Conservation (phyloP, 441 rosid genomes). For the Arabidopsis hybrid region DNA sequence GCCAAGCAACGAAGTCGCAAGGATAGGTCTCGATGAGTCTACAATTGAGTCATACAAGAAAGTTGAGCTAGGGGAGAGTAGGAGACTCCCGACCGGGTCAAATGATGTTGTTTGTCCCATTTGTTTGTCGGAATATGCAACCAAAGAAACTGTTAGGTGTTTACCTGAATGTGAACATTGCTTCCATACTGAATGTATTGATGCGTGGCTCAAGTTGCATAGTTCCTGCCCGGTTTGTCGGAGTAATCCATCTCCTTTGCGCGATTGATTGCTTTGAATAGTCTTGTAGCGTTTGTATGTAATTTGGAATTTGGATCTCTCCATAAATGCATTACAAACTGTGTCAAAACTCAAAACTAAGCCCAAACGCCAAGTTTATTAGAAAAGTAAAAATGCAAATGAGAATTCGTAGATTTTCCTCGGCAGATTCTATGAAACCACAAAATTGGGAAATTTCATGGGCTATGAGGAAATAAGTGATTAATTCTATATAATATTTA, state of each 20-base stretch:
- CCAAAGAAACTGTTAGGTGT: conserved; percentile 66
- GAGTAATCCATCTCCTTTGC: conserved; percentile 52
- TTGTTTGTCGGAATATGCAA: conserved; percentile 74
- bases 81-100: conserved; percentile 64
- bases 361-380: not conserved
- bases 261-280: no score
- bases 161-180: conserved; percentile 85
- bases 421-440: not conserved
- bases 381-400: no score
- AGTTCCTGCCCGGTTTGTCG: conserved; percentile 75
- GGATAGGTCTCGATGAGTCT: conserved; percentile 65
- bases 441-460: not conserved
- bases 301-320: not conserved
- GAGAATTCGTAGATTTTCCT: not conserved
- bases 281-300: not conserved
- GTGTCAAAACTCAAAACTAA: not conserved
- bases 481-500: no score
- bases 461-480: not conserved
- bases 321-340: not conserved
- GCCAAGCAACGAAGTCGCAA: conserved; percentile 36
- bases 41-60: conserved; percentile 75
- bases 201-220: conserved; percentile 76
- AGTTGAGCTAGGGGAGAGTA: conserved; percentile 76
- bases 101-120: conserved; percentile 68
- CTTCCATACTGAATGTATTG: conserved; percentile 81